A percentile compares a stretch with the other conserved stretches of the same genome.
Conservation (phyloP, 2,329 filamentous ascomycete genomes). For the Xylariaceae sp. region DNA sequence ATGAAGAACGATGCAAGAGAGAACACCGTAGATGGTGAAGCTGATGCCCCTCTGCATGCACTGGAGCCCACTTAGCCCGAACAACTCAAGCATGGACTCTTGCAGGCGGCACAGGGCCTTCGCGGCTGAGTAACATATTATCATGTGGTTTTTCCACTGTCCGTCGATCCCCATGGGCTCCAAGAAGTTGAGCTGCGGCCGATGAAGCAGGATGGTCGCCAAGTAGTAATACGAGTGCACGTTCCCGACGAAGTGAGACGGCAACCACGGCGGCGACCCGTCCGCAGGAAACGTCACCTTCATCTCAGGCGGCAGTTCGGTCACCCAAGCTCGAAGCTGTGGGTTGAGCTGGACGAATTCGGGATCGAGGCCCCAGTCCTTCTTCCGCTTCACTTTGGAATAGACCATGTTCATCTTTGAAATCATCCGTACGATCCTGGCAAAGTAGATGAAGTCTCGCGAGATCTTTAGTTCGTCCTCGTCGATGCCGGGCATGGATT, state of each 20-base stretch:
- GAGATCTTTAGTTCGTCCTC: conserved; percentile 72
- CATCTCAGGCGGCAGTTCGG: conserved; percentile 72
- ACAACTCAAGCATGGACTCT: conserved; percentile 72
- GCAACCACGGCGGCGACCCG: conserved; percentile 75
- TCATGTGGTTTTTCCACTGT: conserved; percentile 83
- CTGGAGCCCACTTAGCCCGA: conserved; percentile 72
- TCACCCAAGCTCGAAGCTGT: conserved; percentile 68
- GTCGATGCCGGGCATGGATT: conserved; percentile 61
- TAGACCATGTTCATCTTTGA: conserved; percentile 72
- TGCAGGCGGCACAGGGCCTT: conserved; percentile 82
- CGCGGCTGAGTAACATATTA: conserved; percentile 76
- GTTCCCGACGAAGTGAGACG: conserved; percentile 83
- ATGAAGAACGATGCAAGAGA: conserved; percentile 90
- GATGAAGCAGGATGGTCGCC: conserved; percentile 77
- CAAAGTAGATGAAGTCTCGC: conserved; percentile 77
- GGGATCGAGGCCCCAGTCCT: conserved; percentile 83
- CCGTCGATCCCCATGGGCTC: conserved; percentile 66
- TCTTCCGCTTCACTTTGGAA: conserved; percentile 62
- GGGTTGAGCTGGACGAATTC: conserved; percentile 76
- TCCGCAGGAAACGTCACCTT: conserved; percentile 72
- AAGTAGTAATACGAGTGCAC: conserved; percentile 86
- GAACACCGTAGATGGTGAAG: conserved; percentile 87
- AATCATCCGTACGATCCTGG: conserved; percentile 71
- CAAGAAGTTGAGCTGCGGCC: conserved; percentile 76
- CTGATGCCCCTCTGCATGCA: conserved; percentile 94